Evolutionary conservation across 106 monocot genomes (phyloP).

Genomic region (Dioscorea zingiberensis): DNA sequence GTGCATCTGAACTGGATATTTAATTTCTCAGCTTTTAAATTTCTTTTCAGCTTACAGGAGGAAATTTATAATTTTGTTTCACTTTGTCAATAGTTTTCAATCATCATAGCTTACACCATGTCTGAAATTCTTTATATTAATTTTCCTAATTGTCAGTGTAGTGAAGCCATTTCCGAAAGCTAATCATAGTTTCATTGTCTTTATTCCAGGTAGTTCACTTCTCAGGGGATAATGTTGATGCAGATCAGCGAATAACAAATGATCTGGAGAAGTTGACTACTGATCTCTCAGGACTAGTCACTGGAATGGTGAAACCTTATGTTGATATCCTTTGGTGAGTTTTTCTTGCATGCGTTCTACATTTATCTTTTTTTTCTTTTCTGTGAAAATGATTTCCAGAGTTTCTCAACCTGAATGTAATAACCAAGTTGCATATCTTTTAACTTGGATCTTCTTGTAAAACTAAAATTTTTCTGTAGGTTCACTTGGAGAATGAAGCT

Average conservation of each 20-base stretch:
- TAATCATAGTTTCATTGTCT: slow-evolving; percentile 1
- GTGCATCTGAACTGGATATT: too few relatives aligned
- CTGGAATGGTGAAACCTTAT: slow-evolving; percentile 95
- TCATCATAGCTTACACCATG: too few relatives aligned
- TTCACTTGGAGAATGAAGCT: slow-evolving; percentile 99
- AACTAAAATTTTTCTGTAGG: slow-evolving; percentile 27
- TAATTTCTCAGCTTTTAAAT: too few relatives aligned
- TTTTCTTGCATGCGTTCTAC: neutral
- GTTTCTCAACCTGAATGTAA: too few relatives aligned
- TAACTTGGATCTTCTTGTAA: neutral
- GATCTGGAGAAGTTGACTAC: slow-evolving; percentile 91
- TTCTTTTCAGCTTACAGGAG: too few relatives aligned
- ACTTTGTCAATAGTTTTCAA: too few relatives aligned
- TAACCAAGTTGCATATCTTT: too few relatives aligned
- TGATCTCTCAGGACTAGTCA: slow-evolving; percentile 83
- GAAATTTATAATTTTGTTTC: too few relatives aligned
- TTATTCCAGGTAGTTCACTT: slow-evolving; percentile 73
- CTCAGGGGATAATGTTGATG: slow-evolving; percentile 81
- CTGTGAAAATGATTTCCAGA: neutral
- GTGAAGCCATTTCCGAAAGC: neutral
- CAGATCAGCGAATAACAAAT: slow-evolving; percentile 91
- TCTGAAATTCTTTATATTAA: too few relatives aligned
- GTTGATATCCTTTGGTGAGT: slow-evolving; percentile 97
- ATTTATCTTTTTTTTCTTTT: neutral
- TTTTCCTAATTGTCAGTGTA: too few relatives aligned